Percentiles rank a stretch among this genome's conserved stretches.
Conservation (phyloP, 192 early-diverging fungal species). For the Dimargaris cristalligena region DNA sequence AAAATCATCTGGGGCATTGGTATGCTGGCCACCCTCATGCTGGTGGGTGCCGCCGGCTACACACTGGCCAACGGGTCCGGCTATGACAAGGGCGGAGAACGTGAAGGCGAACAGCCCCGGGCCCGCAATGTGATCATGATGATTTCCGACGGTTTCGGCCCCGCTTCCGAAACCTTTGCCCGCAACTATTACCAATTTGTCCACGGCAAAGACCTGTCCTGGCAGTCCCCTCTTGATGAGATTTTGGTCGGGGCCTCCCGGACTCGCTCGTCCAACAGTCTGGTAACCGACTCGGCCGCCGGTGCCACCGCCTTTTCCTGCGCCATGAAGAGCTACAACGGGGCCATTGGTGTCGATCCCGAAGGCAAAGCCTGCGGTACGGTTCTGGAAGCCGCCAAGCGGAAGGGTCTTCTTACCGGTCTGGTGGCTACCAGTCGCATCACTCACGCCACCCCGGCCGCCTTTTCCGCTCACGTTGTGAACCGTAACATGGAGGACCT, state of each 20-base stretch:
- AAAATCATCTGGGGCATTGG: not conserved
- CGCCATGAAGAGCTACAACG: conserved; percentile 81
- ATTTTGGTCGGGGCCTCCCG: conserved; percentile 78
- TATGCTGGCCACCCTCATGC: not conserved
- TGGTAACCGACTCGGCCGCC: conserved; percentile 92
- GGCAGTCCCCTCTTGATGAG: conserved; percentile 41
- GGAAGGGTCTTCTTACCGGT: conserved; percentile 63
- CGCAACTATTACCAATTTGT: conserved; percentile 62
- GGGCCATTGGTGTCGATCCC: conserved; percentile 74
- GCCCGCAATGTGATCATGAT: conserved; percentile 78
- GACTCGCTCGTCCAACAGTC: conserved; percentile 58
- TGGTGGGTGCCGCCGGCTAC: not conserved
- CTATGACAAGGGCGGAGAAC: not conserved
- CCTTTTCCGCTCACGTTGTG: conserved; percentile 67
- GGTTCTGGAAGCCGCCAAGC: conserved; percentile 84
- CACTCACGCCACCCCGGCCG: conserved; percentile 80
- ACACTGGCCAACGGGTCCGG: too few species aligned
- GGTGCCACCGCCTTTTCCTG: conserved; percentile 95
- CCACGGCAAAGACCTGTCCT: conserved; percentile 33
- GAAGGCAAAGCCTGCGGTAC: conserved; percentile 68
- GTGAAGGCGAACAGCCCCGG: not conserved
- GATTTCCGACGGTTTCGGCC: conserved; percentile 92
- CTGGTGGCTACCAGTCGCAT: conserved; percentile 86
- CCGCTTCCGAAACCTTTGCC: conserved; percentile 79
- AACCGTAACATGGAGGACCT: conserved; percentile 63